Evolutionary conservation across 176 grass and related monocot species (phyloP), one percentile per base, ranked within the genome.

Genomic region (Bromus sterilis): DNA sequence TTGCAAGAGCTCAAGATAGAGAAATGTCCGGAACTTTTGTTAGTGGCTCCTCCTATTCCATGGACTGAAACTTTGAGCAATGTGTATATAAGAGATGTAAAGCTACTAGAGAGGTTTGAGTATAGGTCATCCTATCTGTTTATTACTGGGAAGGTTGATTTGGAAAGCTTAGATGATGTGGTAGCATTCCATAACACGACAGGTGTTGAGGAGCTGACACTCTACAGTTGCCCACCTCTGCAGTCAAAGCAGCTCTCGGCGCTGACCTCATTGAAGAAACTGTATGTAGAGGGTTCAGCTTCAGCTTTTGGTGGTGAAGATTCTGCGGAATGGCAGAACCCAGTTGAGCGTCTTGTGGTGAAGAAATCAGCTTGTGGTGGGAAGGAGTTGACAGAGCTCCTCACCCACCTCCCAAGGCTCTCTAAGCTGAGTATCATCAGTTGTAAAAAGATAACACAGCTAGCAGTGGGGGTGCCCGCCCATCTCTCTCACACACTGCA

Each of bases 91-190:
- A 3, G 0, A 1, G 1, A 6, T 3, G 4, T 55, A 20, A 49
- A 8, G 9, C 0, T 37, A 51, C 37, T 28, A 4, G 0, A 2
- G 4, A 0, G 2, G 0, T 4, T 80, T 7, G 0, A 0, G 20
- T 70, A 36, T 14, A 1, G 21, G 7, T 39, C 9, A 39, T 35
- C 14, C 1, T 0, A 1, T 48, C 2, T 67, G 10, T 15, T 34
- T 1, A 44, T 71, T 14, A 0, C 2, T 0, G 66, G 15, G 0
- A 15, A 25, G 1, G 3, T 10, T 31, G n/a, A 1, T 70, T 0
- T 7, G 3, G 9, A 31, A 1, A n/a, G 11, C 4, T 9, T 21
- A 4, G 36, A 42, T 0, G 24, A 23, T 0, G 2, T 34, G 20
- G 2, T 80, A 3, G 20, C 31, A 18, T 80, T 80, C 12, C 6